Evolutionary conservation across 1,284 basidiomycete species (phyloP).

Genomic region (Uromyces viciae-fabae): DNA sequence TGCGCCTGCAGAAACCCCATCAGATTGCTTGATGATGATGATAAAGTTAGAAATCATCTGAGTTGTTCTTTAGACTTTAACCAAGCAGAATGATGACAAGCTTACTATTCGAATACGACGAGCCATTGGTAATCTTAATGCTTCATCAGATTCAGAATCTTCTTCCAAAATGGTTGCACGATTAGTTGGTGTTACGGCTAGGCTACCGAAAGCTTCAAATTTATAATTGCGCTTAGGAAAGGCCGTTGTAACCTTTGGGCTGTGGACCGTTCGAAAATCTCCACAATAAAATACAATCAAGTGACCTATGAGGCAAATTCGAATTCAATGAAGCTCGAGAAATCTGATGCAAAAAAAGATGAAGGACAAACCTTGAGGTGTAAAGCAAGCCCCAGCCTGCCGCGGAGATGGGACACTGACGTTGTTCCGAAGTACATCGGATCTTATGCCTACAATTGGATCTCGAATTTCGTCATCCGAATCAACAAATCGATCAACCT

Average conservation of each 20-base stretch:
- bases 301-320: conserved; percentile 14
- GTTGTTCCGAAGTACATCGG: conserved; percentile 41
- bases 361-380: conserved; percentile 28
- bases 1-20: neutral
- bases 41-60: neutral
- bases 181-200: conserved; percentile 16
- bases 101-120: conserved; percentile 26
- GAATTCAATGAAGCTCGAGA: neutral
- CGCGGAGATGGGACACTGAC: conserved; percentile 38
- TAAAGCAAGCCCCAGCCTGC: conserved; percentile 28
- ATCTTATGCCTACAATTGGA: conserved; percentile 19
- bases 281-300: conserved; percentile 40
- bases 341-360: neutral
- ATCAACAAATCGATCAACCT: conserved; percentile 32
- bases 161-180: neutral
- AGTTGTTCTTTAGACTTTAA: neutral
- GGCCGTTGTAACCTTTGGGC: neutral
- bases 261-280: neutral
- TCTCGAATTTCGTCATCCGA: conserved; percentile 42
- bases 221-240: conserved; percentile 29
- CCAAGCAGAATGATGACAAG: neutral
- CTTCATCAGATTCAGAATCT: conserved; percentile 42
- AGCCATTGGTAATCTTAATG: conserved; percentile 34
- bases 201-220: conserved; percentile 43
- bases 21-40: conserved; percentile 3